Base-by-base conservation (phyloP, 2,329 filamentous ascomycete genomes). In the Ophiostoma montium region DNA sequence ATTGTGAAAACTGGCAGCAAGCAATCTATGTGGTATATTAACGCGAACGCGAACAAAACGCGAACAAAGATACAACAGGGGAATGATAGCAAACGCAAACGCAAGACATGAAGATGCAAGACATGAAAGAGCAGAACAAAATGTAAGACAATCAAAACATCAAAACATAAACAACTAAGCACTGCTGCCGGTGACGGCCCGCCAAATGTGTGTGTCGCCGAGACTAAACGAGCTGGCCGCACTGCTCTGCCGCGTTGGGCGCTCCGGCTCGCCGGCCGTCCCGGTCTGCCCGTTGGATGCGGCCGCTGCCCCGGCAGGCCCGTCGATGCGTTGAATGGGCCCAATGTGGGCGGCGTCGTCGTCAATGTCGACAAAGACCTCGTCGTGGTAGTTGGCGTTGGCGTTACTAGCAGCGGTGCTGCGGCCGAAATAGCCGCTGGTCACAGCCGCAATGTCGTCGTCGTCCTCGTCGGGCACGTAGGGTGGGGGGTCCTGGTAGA, bases 401-500 rank as follows among this genome's bases (percentile, higher is more conserved):
- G 12, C 11, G 23, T 2, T 47, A 18, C 11, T 21, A n/a, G 36
- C 4, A 39, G n/a, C n/a, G 31, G 32, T 8, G 31, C 31, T 12
- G n/a, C 15, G 45, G 33, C 27, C 27, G 10, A 36, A 47, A 11
- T 47, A 47, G 23, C 30, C 43, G 6, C 30, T 35, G 30, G 35
- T 35, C 2, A 27, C 11, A n/a, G n/a, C n/a, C n/a, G n/a, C 43
- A 38, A n/a, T n/a, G n/a, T n/a, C 13, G 3, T 53, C 52, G 19
- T 50, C 56, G 23, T 54, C 52, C 11, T 52, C 35, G n/a, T 50
- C 41, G 6, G 48, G 53, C 19, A 57, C 54, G 23, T 53, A 44
- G 0, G 72, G 69, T 5, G 74, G 74, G 2, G 73, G 71, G 31
- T 78, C 75, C 46, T 68, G 61, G 56, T 78, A 76, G 47, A 87